Conservation (phyloP, 2,329 filamentous ascomycete species). For the Sclerotinia spermophila region DNA sequence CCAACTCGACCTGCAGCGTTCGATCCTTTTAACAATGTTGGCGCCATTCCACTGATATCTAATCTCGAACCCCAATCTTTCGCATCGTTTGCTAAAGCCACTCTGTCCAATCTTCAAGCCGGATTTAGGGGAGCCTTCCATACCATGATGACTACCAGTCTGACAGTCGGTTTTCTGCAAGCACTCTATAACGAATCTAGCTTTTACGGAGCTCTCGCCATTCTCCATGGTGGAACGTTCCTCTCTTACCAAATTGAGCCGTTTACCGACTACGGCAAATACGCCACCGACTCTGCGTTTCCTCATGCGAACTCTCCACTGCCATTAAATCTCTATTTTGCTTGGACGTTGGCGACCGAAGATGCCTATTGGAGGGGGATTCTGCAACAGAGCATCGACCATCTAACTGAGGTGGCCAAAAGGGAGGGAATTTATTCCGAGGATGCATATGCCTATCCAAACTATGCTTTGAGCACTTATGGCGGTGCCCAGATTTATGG, state of each 20-base stretch:
- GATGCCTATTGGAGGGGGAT: constrained; percentile 34
- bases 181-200: constrained; percentile 27
- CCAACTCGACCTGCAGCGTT: constrained; percentile 30
- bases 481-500: constrained; percentile 34
- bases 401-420: constrained; percentile 34
- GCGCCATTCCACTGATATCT: constrained; percentile 20
- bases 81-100: constrained; percentile 22
- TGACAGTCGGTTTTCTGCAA: constrained; percentile 29
- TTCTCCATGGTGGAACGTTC: constrained; percentile 24
- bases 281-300: constrained; percentile 36
- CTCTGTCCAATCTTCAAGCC: constrained; percentile 24
- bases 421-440: constrained; percentile 33
- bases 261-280: constrained; percentile 34
- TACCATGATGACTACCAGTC: constrained; percentile 33
- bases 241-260: constrained; percentile 36
- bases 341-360: constrained; percentile 29
- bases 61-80: constrained; percentile 1
- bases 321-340: constrained; percentile 35
- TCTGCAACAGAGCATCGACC: constrained; percentile 29
- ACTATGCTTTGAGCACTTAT: constrained; percentile 29
- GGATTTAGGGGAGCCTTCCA: constrained; percentile 33
- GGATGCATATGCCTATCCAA: constrained; percentile 25
- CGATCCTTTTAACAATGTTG: constrained; percentile 24
- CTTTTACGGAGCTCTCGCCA: constrained; percentile 24
- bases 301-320: constrained; percentile 33